Base-by-base conservation (phyloP, 2,329 filamentous ascomycete species). In the Cadophora malorum region DNA sequence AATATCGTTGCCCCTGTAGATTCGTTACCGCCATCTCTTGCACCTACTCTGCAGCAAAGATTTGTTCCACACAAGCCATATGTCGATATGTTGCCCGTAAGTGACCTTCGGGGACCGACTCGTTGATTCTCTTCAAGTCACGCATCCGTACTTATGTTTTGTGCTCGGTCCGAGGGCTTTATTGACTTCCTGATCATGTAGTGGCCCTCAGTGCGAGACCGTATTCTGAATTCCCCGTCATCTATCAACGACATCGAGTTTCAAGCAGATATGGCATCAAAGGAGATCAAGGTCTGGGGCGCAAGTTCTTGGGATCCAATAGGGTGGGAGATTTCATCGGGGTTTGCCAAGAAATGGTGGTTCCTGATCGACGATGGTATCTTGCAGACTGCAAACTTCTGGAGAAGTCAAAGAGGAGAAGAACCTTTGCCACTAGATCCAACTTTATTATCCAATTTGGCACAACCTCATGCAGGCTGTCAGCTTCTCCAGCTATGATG, bases 341-440 rank as follows among this genome's bases (percentile, higher is more conserved):
- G 70, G 6, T 77, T 77, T 69, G 71, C 72, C 58, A 66, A 38
- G 47, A 68, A 72, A 62, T 78, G 76, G 76, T 75, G 75, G 23
- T 77, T 76, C 72, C 66, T 74, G 41, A 71, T 78, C 28, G 63
- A 70, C 62, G 71, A 73, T 50, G 73, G 72, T 19, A 70, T 77
- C 50, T 64, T 74, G 33, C 64, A 62, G 45, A 71, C 74, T 9
- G 78, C 76, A 4, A 77, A 78, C 66, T 70, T 68, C 21, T 78
- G 76, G 77, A 74, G 76, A 60, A 65, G 66, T 21, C 72, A 72
- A 53, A 72, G 76, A 60, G 70, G 73, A 65, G 76, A 77, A 65
- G 50, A 65, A 50, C 47, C 66, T 59, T 45, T 71, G 14, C 53
- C 28, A 58, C 63, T 23, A 12, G 69, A 9, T 8, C 25, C 9